Percentiles rank a stretch among this genome's conserved stretches.
Evolutionary conservation across 768 basidiomycete species (phyloP).

Genomic region (Serendipita sp.): DNA sequence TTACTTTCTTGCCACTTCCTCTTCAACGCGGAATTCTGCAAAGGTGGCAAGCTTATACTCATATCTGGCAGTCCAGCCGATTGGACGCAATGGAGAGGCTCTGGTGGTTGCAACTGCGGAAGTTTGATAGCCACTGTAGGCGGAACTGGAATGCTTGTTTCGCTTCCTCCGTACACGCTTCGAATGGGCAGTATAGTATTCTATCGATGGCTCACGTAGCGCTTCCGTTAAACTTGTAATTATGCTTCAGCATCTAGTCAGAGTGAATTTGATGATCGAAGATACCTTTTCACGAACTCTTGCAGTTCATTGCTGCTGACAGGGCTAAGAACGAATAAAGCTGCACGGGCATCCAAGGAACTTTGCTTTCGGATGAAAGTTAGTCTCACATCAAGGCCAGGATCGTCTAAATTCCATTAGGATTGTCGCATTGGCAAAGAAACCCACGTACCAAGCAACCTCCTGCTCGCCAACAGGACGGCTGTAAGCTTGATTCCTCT

Average conservation of each 20-base stretch:
- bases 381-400: slow-evolving; percentile 62
- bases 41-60: slow-evolving; percentile 97
- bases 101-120: slow-evolving; percentile 30
- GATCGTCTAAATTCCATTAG: slow-evolving; percentile 44
- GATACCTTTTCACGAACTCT: slow-evolving; percentile 74
- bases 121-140: slow-evolving; percentile 20
- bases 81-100: slow-evolving; percentile 50
- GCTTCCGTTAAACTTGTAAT: slow-evolving; percentile 63
- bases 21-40: slow-evolving; percentile 85
- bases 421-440: background rate
- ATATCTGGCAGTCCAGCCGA: slow-evolving; percentile 92
- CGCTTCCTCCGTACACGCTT: slow-evolving; percentile 85
- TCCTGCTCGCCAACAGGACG: slow-evolving; percentile 77
- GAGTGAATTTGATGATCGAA: background rate
- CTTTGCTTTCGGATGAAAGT: slow-evolving; percentile 79
- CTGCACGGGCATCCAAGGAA: slow-evolving; percentile 78
- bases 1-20: slow-evolving; percentile 83
- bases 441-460: slow-evolving; percentile 54
- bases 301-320: slow-evolving; percentile 70
- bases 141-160: slow-evolving; percentile 42
- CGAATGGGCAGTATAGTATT: slow-evolving; percentile 86
- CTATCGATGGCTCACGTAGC: slow-evolving; percentile 72
- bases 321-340: slow-evolving; percentile 87
- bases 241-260: background rate
- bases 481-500: slow-evolving; percentile 88